Base-by-base conservation (phyloP, 83 land plant genomes). In the Thuja plicata region DNA sequence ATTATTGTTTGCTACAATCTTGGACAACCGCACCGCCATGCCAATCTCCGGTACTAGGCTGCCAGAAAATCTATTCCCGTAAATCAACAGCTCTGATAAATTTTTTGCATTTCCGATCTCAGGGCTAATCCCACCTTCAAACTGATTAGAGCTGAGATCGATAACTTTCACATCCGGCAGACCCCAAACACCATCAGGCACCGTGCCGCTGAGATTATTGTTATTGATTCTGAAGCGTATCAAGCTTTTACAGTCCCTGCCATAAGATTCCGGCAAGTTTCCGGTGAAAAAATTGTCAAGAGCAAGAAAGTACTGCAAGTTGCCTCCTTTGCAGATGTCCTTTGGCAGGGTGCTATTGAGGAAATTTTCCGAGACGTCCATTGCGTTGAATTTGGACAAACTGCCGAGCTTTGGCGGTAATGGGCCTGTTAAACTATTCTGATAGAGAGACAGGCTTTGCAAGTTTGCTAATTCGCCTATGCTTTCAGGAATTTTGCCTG, bases 11-110 rank as follows among this genome's bases (percentile, higher is more conserved):
- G 92, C 90, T 37, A 76, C 66, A 0, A 96, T 88, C 76, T 84
- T 90, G 81, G 85, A 89, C 77, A 95, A 76, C 35, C 77, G 86
- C 27, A 19, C 1, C 8, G 92, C 80, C 78, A 89, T 88, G 32
- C 93, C 97, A 66, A 96, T 74, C 77, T 93, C 93, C 15, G 84
- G 60, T 3, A 96, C 95, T 34, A 96, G 78, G 9, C 77, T 40
- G 7, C 98, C 98, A 0, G 94, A 94, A 84, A 96, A 94, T 48
- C 85, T 80, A 88, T 96, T 96, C 83, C 91, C 92, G 38, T 77
- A 66, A 82, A 96, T 38, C 74, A 91, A 55, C 87, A 96, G 86
- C 88, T 91, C 88, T 41, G 46, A 85, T 89, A 96, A 87, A 83
- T 78, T 89, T 8, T 79, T 73, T 16, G 94, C 90, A 66, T 74